Evolutionary conservation across 2,329 filamentous ascomycete species (phyloP), one percentile per base, ranked within the genome.

Genomic region (Fusarium irregulare): DNA sequence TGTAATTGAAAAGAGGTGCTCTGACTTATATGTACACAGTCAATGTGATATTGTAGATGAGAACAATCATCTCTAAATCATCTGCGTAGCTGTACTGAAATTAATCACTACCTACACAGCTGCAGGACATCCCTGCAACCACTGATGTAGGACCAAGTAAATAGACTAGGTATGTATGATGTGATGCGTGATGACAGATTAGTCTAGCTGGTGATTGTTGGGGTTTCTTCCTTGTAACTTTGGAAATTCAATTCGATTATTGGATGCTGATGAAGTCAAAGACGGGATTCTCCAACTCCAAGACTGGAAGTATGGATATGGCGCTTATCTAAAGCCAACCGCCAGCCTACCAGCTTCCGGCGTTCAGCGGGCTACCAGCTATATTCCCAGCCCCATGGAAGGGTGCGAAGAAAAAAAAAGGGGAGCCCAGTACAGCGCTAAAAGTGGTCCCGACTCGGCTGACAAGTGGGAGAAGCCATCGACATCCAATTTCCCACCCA

Each of bases 401-500:
- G 46, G 25, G 60, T 44, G 32, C 50, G 20, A 25, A 20, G 14
- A 21, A 27, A 40, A 58, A 23, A 69, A 73, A 73, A 67, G 68
- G 66, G 68, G 71, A 56, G 44, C 73, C 60, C 42, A 21, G 66
- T 61, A 30, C 37, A 65, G 62, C 60, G 71, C 70, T 70, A 68
- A 71, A 64, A 71, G 61, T 75, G 69, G 73, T 58, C 56, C 64
- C 64, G 59, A 64, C 67, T 73, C 69, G 68, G 73, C 68, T 66
- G 61, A 68, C 60, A 48, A 47, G 56, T 66, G 56, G 63, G 58
- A 75, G 71, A 73, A 67, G 68, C 70, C 73, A 75, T 75, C 69
- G 61, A 75, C 70, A 70, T 66, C 67, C 65, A 75, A 75, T 75
- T 72, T 75, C 73, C 73, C 70, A 49, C 57, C 61, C 56, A 66